Evolutionary conservation across 2,329 filamentous ascomycete species (phyloP).

Genomic region (Eurotiales sp.): DNA sequence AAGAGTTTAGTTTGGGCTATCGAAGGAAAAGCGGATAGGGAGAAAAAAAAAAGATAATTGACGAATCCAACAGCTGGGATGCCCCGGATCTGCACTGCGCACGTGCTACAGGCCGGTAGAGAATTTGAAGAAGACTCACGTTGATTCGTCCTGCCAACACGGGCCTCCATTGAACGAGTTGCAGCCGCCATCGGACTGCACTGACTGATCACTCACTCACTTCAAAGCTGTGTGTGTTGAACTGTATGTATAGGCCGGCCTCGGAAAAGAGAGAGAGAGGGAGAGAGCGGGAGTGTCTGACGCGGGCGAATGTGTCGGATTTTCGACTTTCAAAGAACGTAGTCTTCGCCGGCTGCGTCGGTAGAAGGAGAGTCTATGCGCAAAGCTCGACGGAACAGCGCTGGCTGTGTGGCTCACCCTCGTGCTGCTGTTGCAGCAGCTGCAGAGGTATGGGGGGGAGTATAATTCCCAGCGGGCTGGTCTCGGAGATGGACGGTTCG

Average conservation of each 20-base stretch:
- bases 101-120: too few species aligned
- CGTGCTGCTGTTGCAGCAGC: neutral
- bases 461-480: too few species aligned
- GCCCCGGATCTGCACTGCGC: too few species aligned
- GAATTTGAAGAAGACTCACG: constrained; percentile 47
- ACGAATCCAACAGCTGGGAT: neutral
- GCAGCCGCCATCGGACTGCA: constrained; percentile 8
- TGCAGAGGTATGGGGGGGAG: neutral
- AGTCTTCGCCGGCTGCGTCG: too few species aligned
- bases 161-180: constrained; percentile 45
- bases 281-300: too few species aligned
- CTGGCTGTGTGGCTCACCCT: too few species aligned
- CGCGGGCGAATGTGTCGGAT: too few species aligned
- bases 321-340: too few species aligned
- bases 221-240: neutral
- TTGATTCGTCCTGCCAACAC: constrained; percentile 47
- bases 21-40: neutral
- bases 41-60: neutral
- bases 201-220: neutral
- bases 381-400: too few species aligned
- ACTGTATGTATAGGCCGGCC: neutral
- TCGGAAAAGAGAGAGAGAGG: neutral
- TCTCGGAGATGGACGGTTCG: constrained; percentile 9
- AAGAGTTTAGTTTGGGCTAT: neutral
- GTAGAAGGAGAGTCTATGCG: too few species aligned